A percentile compares a stretch with the other conserved stretches of the same genome.
phyloP scores from a whole-genome alignment of 495 filamentous ascomycete species.

The Penicillium chermesinum region DNA sequence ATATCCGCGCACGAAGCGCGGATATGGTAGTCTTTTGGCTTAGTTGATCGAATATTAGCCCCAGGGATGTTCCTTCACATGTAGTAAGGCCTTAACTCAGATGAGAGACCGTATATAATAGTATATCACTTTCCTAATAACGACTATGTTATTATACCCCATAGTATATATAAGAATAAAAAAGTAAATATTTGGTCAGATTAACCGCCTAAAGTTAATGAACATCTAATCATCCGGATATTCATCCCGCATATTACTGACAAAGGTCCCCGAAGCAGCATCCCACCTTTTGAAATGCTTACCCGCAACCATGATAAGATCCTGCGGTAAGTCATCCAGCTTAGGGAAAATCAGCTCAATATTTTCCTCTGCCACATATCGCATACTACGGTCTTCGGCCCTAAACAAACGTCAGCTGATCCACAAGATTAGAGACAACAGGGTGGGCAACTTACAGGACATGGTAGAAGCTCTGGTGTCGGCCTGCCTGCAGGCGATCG shows the following conservation, averaged over 20 bases:
- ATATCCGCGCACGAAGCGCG: too few relatives aligned
- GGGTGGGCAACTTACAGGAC: slow-evolving; percentile 58
- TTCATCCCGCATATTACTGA: slow-evolving; percentile 80
- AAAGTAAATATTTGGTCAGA: too few relatives aligned
- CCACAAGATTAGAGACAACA: slow-evolving; percentile 2
- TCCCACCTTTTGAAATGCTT: slow-evolving; percentile 90
- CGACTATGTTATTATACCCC: too few relatives aligned
- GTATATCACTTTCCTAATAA: too few relatives aligned
- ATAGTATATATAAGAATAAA: too few relatives aligned
- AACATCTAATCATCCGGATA: slow-evolving; percentile 71
- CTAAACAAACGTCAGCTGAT: slow-evolving; percentile 31
- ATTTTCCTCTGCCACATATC: slow-evolving; percentile 87
- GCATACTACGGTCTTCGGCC: slow-evolving; percentile 63
- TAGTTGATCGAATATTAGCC: too few relatives aligned
- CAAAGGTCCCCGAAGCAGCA: slow-evolving; percentile 55
- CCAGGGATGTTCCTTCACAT: too few relatives aligned
- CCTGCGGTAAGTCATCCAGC: slow-evolving; percentile 40
- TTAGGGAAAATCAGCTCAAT: slow-evolving; percentile 57
- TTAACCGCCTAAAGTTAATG: not conserved
- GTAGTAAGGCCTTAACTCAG: too few relatives aligned
- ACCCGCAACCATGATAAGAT: slow-evolving; percentile 67
- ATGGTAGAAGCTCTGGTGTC: slow-evolving; percentile 77
- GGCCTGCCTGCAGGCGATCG: slow-evolving; percentile 55
- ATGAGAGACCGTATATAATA: too few relatives aligned
- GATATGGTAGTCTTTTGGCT: too few relatives aligned